A percentile compares a stretch with the other conserved stretches of the same genome.
These are phyloP conservation scores for Zygosaccharomyces sapae DNA, from an alignment of 1,139 yeast genomes.

Conservation along the genomic window DNA sequence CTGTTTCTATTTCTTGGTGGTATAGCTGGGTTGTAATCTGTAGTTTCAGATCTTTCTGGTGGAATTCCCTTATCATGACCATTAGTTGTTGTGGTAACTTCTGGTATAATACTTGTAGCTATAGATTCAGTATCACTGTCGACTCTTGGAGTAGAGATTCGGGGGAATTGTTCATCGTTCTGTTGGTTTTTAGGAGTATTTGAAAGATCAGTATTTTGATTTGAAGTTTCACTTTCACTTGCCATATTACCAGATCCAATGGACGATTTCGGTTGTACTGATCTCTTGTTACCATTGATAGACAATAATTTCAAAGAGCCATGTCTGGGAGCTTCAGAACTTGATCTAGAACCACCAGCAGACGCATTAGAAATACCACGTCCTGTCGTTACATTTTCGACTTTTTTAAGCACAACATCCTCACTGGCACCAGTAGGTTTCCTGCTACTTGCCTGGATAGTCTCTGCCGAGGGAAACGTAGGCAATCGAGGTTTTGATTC, in stretches of 20 bases:
- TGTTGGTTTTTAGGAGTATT: not conserved
- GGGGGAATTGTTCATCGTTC: conserved; percentile 1
- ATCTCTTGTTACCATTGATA: conserved; percentile 10
- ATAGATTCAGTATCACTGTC: conserved; percentile 24
- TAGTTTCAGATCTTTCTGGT: conserved; percentile 26
- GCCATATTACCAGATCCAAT: conserved; percentile 35
- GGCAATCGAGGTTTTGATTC: conserved; percentile 20
- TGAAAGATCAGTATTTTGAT: conserved; percentile 9
- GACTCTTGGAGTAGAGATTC: conserved; percentile 6
- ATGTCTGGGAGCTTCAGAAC: conserved; percentile 9
- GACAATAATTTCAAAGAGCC: conserved; percentile 17
- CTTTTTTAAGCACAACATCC: conserved; percentile 10
- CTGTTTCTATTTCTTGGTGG: conserved; percentile 36
- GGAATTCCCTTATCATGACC: conserved; percentile 14
- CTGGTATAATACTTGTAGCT: conserved; percentile 28
- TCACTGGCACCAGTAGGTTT: conserved; percentile 8
- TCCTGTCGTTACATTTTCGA: conserved; percentile 11
- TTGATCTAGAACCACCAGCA: conserved; percentile 7
- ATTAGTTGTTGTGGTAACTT: conserved; percentile 19
- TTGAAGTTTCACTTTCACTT: conserved; percentile 34
- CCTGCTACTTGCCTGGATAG: conserved; percentile 10
- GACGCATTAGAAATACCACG: conserved; percentile 7
- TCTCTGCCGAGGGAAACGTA: conserved; percentile 19
- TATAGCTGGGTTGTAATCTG: conserved; percentile 29
- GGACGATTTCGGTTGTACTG: conserved; percentile 22